Evolutionary conservation across 805 yeast species (phyloP).

Genomic region (Lipomyces starkeyi): DNA sequence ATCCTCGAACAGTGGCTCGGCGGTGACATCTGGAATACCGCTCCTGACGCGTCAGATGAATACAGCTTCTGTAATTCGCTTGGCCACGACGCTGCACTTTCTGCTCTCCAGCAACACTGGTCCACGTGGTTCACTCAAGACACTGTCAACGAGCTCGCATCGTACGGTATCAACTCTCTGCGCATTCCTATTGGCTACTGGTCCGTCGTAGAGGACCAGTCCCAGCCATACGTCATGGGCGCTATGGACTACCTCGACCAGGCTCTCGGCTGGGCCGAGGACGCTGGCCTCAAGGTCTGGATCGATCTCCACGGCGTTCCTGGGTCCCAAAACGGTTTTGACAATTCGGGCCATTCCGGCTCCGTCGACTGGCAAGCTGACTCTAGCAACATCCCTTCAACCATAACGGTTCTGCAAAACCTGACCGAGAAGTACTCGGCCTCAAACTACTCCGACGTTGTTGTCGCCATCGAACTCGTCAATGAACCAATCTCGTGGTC

Average conservation of each 20-base stretch:
- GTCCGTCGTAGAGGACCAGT: slow-evolving; percentile 67
- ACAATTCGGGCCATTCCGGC: slow-evolving; percentile 88
- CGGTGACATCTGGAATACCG: slow-evolving; percentile 67
- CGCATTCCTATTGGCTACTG: slow-evolving; percentile 94
- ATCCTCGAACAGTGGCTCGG: slow-evolving; percentile 61
- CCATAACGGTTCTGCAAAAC: slow-evolving; percentile 60
- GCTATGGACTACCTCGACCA: slow-evolving; percentile 72
- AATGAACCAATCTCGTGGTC: slow-evolving; percentile 75
- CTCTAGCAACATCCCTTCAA: slow-evolving; percentile 56
- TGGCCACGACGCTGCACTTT: slow-evolving; percentile 63
- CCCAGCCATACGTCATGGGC: slow-evolving; percentile 88
- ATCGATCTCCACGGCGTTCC: slow-evolving; percentile 96
- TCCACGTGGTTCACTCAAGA: slow-evolving; percentile 70
- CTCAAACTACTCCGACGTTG: slow-evolving; percentile 66
- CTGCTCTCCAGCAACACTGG: slow-evolving; percentile 74
- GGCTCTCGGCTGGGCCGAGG: slow-evolving; percentile 78
- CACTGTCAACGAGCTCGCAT: slow-evolving; percentile 66
- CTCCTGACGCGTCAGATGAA: slow-evolving; percentile 81
- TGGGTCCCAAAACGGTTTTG: slow-evolving; percentile 95
- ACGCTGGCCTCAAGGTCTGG: slow-evolving; percentile 75
- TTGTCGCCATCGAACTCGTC: slow-evolving; percentile 81
- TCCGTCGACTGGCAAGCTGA: slow-evolving; percentile 57
- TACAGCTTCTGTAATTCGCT: slow-evolving; percentile 65
- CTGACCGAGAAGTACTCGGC: slow-evolving; percentile 70
- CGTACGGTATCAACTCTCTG: slow-evolving; percentile 76